Conservation (phyloP, 1,139 yeast species). For the Kurtzmaniella quercitrusa region DNA sequence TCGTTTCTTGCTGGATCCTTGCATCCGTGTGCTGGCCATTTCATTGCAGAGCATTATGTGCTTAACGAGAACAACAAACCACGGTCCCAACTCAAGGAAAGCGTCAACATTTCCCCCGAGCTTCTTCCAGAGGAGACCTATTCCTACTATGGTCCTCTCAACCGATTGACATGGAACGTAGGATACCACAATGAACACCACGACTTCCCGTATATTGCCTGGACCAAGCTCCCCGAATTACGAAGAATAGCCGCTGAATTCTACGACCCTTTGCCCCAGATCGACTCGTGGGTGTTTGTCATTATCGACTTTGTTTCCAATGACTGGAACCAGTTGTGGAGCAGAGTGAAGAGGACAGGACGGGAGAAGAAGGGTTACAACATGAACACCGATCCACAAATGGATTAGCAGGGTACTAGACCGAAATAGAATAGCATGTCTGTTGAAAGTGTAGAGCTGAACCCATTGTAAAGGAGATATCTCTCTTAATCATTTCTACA, state of each 20-base stretch:
- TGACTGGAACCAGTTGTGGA: constrained; percentile 68
- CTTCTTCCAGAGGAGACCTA: constrained; percentile 71
- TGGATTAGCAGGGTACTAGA: too few relatives aligned
- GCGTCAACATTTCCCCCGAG: constrained; percentile 25
- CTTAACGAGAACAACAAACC: constrained; percentile 54
- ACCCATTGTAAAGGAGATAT: too few relatives aligned
- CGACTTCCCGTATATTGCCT: constrained; percentile 89
- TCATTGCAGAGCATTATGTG: constrained; percentile 89
- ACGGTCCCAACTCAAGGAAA: constrained; percentile 10
- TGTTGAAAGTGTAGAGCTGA: too few relatives aligned
- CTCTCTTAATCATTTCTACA: not conserved
- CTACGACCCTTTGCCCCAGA: constrained; percentile 76
- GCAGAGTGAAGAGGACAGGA: constrained; percentile 68
- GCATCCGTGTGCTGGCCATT: constrained; percentile 94
- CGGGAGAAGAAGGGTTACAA: constrained; percentile 34
- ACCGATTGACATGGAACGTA: constrained; percentile 81
- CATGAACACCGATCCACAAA: constrained; percentile 9
- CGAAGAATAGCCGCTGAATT: constrained; percentile 72
- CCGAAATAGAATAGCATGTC: too few relatives aligned
- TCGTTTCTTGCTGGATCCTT: constrained; percentile 87
- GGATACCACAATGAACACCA: constrained; percentile 95
- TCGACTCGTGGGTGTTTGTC: constrained; percentile 75
- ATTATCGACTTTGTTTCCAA: constrained; percentile 67
- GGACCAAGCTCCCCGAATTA: constrained; percentile 73
- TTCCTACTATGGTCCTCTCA: constrained; percentile 81